Evolutionary conservation across 306 rosid genomes (phyloP).

Genomic region (Hippophae rhamnoides): DNA sequence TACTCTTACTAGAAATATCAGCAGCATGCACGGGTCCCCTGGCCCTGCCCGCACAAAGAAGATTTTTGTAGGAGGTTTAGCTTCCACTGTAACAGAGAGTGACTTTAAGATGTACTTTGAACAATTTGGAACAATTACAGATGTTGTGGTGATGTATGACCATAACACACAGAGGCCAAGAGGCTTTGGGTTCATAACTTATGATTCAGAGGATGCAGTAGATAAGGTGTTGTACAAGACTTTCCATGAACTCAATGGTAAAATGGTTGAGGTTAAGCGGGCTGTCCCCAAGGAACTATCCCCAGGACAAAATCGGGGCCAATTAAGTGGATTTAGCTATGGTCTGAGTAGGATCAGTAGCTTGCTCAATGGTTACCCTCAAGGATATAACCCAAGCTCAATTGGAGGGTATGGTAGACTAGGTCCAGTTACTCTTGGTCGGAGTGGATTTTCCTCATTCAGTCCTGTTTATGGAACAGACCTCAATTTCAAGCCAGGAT

Average conservation of each 20-base stretch:
- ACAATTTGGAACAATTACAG: conserved; percentile 93
- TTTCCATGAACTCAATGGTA: conserved; percentile 91
- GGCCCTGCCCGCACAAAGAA: conserved; percentile 90
- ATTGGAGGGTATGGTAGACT: conserved; percentile 82
- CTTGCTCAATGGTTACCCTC: conserved; percentile 76
- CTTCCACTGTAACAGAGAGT: conserved; percentile 91
- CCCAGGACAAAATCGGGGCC: conserved; percentile 82
- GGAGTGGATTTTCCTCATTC: conserved; percentile 73
- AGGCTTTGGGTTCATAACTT: conserved; percentile 94
- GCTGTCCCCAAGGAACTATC: conserved; percentile 98
- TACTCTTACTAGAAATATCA: conserved; percentile 58
- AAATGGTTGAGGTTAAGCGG: conserved; percentile 99
- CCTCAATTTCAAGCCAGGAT: conserved; percentile 69
- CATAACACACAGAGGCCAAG: conserved; percentile 97
- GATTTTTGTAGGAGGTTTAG: conserved; percentile 97
- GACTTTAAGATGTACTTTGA: conserved; percentile 92
- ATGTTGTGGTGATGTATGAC: conserved; percentile 99
- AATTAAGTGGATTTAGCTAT: conserved; percentile 62
- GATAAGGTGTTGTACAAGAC: conserved; percentile 79
- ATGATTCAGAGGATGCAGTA: conserved; percentile 95
- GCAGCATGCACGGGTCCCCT: conserved; percentile 83
- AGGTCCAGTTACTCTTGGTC: conserved; percentile 76
- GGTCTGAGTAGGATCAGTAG: conserved; percentile 73
- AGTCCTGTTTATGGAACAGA: conserved; percentile 80
- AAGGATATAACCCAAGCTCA: conserved; percentile 63